Evolutionary conservation across 208 protist genomes (phyloP), one percentile per base, ranked within the genome.

Genomic region (Acanthamoeba lenticulata): DNA sequence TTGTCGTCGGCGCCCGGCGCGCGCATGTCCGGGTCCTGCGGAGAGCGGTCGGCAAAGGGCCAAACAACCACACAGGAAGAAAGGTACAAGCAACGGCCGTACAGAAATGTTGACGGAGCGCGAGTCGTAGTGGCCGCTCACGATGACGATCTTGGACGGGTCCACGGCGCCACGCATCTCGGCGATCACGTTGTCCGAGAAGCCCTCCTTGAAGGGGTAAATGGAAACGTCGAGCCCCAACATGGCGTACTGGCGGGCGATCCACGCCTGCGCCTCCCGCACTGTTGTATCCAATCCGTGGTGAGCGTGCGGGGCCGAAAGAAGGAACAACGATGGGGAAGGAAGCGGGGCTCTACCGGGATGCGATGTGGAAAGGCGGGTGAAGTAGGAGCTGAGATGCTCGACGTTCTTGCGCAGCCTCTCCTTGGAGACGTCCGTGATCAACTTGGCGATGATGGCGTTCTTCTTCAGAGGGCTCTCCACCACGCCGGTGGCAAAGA

Each of bases 1-100:
- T 95, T 95, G 42, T 95, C 94, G 29, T 95, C 92, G 21, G 94
- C 94, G 49, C 94, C 94, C 17, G 94, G 94, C 49, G 94, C 94
- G 2, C 94, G 47, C 91, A 94, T 72, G 55, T 21, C 7, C 2
- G 91, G 65, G n/a, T 94, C 88, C 17, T 55, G 17, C 47, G 47
- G 6, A 29, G 55, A 62, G 55, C 47, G n/a, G n/a, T n/a, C n/a
- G n/a, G n/a, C n/a, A n/a, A n/a, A n/a, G n/a, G n/a, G n/a, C n/a
- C n/a, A n/a, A n/a, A n/a, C n/a, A n/a, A n/a, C n/a, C n/a, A n/a
- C n/a, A n/a, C n/a, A n/a, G n/a, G n/a, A n/a, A n/a, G n/a, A n/a
- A n/a, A n/a, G n/a, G n/a, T n/a, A n/a, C 62, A 34, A 27, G 5
- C 21, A 27, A 9, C 60, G 29, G 13, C 55, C 7, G 19, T 88